Conservation (phyloP, 176 grass and related monocot genomes). For the Carex myosuroides region DNA sequence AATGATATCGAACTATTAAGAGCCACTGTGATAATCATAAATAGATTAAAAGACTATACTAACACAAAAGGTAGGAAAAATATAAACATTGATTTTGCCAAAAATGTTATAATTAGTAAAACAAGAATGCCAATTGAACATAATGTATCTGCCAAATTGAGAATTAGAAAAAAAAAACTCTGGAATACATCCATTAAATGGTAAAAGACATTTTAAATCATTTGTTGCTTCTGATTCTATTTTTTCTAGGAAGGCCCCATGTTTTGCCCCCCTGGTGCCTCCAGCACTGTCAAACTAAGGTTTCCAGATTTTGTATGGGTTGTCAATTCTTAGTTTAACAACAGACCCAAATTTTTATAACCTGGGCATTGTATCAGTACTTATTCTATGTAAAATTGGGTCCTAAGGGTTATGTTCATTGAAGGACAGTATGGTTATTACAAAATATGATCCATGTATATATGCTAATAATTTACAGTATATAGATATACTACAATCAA, state of each 20-base stretch:
- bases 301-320: not conserved
- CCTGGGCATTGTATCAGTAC: not conserved
- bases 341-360: not conserved
- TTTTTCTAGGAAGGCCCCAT: not conserved
- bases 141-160: not conserved
- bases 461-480: not conserved
- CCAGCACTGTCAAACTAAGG: not conserved
- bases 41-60: not conserved
- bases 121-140: not conserved
- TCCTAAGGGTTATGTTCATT: not conserved
- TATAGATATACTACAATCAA: not conserved
- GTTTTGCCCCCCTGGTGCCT: not conserved
- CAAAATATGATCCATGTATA: not conserved
- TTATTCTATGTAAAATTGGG: not conserved
- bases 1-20: not conserved
- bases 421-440: not conserved
- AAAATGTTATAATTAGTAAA: not conserved
- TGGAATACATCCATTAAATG: not conserved
- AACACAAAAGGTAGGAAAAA: not conserved
- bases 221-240: not conserved
- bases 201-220: not conserved
- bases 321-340: not conserved
- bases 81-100: not conserved
- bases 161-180: not conserved
- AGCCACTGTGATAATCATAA: not conserved